Evolutionary conservation across 2,329 filamentous ascomycete species (phyloP).

Genomic region (Xylaria sp.): DNA sequence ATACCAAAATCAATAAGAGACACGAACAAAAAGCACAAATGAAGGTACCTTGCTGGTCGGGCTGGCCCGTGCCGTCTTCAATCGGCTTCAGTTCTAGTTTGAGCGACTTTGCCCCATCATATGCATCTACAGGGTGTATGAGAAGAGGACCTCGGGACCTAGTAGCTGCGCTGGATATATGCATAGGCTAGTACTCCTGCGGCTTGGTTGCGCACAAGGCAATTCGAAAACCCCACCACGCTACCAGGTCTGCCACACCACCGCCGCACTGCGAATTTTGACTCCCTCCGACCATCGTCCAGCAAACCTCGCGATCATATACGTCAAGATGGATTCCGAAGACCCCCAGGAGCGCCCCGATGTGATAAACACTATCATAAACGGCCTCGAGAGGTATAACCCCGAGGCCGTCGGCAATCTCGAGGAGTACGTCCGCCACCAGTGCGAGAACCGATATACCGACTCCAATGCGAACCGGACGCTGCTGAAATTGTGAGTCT

Average conservation of each 20-base stretch:
- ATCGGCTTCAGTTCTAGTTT: no score
- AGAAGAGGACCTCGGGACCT: no score
- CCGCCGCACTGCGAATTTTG: constrained; percentile 43
- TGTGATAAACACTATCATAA: constrained; percentile 92
- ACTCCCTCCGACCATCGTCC: constrained; percentile 41
- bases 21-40: no score
- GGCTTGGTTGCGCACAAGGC: constrained; percentile 44
- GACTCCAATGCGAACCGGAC: constrained; percentile 98
- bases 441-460: constrained; percentile 94
- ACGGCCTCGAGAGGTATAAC: constrained; percentile 98
- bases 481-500: constrained; percentile 92
- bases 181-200: constrained; percentile 24
- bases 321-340: constrained; percentile 73
- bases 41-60: background rate
- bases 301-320: constrained; percentile 41
- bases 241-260: constrained; percentile 43
- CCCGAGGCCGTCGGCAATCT: constrained; percentile 93
- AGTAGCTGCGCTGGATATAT: constrained; percentile 9
- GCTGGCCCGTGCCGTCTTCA: background rate
- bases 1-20: constrained; percentile 30
- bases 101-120: background rate
- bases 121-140: constrained; percentile 13
- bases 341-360: constrained; percentile 91
- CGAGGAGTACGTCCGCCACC: constrained; percentile 92
- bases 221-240: constrained; percentile 42